Evolutionary conservation across 352 stramenopile species (phyloP), one percentile per base, ranked within the genome.

Genomic region (Plasmopara halstedii): DNA sequence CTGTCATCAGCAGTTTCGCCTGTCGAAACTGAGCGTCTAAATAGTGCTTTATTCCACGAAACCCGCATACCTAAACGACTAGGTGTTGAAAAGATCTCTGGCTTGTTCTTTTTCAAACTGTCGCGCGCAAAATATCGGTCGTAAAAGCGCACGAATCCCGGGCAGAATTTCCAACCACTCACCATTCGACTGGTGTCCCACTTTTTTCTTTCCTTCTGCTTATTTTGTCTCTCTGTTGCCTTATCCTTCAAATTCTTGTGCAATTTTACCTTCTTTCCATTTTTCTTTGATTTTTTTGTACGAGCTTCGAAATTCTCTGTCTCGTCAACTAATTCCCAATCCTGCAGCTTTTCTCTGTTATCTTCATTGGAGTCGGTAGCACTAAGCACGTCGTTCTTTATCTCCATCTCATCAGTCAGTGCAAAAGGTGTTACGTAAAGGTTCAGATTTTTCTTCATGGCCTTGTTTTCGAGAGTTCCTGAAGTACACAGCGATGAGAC

Each of bases 141-240:
- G 32, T 73, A 85, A 38, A 87, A 76, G 37, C 73, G 72, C 20
- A 84, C 48, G 26, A 87, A 77, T n/a, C 73, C 75, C 17, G 75
- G 72, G 43, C 72, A 87, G 25, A 87, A 67, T 22, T 78, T 72
- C 50, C 70, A 79, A 23, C 50, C 50, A 34, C 45, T 63, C 20
- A 68, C 62, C 17, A 76, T 64, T 34, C 62, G 42, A 39, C 56
- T 69, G 10, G 63, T 67, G 9, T 46, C 53, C 39, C 55, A 71
- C 42, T 56, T 64, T n/a, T 59, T 34, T 6, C 59, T 66, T 6
- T 63, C 45, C 9, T 53, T 42, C 23, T 57, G 39, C 25, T 61
- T 51, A 52, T 78, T 63, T 25, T 67, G 33, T 34, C 68, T 71
- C 29, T 67, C 56, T 11, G 45, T 41, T 15, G 46, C 38, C 15